Evolutionary conservation across 2,329 filamentous ascomycete species (phyloP).

Genomic region (Ophiostoma sp.): DNA sequence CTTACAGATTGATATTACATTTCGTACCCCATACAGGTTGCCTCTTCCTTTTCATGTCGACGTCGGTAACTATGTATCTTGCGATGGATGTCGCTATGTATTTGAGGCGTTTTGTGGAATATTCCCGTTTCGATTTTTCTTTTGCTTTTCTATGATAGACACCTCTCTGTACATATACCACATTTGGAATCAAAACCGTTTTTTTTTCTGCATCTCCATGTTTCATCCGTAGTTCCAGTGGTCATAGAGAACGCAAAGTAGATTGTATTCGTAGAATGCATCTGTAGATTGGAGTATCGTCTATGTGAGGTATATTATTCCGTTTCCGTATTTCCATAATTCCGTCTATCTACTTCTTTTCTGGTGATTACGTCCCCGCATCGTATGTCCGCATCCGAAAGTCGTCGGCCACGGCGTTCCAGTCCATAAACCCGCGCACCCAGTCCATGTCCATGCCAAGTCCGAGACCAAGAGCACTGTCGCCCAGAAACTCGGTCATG

Average conservation of each 20-base stretch:
- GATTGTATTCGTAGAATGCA: neutral
- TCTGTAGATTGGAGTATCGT: neutral
- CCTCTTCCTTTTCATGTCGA: neutral
- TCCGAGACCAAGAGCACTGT: constrained; percentile 18
- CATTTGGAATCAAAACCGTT: neutral
- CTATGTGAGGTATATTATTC: neutral
- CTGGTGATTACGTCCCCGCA: neutral
- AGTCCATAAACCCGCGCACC: constrained; percentile 28
- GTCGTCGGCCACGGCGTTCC: constrained; percentile 26
- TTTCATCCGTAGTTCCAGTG: neutral
- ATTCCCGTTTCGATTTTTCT: too few relatives aligned
- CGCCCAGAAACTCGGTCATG: constrained; percentile 22
- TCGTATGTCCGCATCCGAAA: constrained; percentile 24
- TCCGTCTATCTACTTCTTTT: neutral
- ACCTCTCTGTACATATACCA: neutral
- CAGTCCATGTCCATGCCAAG: constrained; percentile 24
- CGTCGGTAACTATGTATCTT: neutral
- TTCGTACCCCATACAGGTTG: neutral
- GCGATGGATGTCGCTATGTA: neutral
- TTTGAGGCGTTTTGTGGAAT: neutral
- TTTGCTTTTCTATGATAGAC: neutral
- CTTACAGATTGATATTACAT: neutral
- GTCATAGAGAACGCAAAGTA: too few relatives aligned
- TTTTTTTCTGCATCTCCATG: neutral
- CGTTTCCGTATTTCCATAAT: too few relatives aligned